Evolutionary conservation across 2,329 filamentous ascomycete species (phyloP).

Genomic region (Xylariaceae sp.): DNA sequence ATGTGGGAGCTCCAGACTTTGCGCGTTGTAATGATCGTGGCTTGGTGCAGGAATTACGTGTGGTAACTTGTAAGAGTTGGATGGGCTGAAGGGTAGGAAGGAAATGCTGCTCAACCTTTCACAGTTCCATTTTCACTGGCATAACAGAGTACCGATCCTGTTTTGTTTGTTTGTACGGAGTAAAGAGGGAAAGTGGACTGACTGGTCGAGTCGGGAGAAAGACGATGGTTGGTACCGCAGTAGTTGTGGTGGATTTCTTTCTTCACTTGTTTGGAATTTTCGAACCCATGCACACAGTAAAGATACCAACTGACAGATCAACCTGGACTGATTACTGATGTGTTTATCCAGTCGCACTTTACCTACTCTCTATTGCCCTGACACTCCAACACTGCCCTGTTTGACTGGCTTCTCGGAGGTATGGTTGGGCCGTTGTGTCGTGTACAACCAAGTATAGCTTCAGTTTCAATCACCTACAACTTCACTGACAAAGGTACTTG

Average conservation of each 20-base stretch:
- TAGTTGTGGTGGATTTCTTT: constrained; percentile 1
- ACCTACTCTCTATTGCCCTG: too few species aligned
- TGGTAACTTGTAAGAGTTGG: constrained; percentile 15
- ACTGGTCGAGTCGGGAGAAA: constrained; percentile 5
- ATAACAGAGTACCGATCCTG: constrained; percentile 1
- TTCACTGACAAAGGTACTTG: neutral
- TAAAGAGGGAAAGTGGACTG: constrained; percentile 2
- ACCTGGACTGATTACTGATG: too few species aligned
- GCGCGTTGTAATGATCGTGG: constrained; percentile 21
- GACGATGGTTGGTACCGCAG: constrained; percentile 14
- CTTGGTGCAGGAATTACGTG: constrained; percentile 23
- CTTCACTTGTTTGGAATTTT: neutral
- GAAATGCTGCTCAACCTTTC: constrained; percentile 9
- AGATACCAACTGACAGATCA: too few species aligned
- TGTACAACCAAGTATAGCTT: neutral
- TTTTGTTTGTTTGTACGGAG: too few species aligned
- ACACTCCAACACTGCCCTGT: too few species aligned
- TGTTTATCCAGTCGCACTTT: neutral
- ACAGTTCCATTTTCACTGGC: constrained; percentile 6
- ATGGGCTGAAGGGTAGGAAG: constrained; percentile 4
- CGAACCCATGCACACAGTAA: too few species aligned
- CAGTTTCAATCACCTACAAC: neutral
- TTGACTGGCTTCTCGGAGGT: neutral
- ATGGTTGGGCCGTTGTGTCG: too few species aligned
- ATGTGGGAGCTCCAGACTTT: constrained; percentile 6